A percentile compares a stretch with the other conserved stretches of the same genome.
phyloP scores from a whole-genome alignment of 177 flowering plant genomes.

The Tripterygium wilfordii region DNA sequence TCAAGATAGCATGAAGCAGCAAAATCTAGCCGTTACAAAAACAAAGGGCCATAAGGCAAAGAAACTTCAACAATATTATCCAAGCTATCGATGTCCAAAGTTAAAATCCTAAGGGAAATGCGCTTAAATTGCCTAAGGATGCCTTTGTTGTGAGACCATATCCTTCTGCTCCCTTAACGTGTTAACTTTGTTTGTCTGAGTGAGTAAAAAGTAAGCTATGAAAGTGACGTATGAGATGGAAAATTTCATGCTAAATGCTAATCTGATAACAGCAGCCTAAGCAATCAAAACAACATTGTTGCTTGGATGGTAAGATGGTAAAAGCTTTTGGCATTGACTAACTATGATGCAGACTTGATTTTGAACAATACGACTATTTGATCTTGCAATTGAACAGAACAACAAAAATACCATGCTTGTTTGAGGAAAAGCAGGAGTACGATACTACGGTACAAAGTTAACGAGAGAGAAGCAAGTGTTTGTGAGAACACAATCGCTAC shows the following conservation, averaged over 20 bases:
- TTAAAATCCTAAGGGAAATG: background rate
- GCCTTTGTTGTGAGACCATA: constrained; percentile 22
- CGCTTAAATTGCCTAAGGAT: background rate
- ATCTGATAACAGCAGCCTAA: background rate
- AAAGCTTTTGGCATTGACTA: background rate
- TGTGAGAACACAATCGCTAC: no score
- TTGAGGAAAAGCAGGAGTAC: no score
- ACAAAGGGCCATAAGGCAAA: no score
- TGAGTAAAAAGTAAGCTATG: constrained; percentile 1
- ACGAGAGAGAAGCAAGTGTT: no score
- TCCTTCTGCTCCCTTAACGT: constrained; percentile 19
- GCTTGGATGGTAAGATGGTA: background rate
- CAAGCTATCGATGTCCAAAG: background rate
- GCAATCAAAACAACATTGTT: no score
- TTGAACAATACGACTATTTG: no score
- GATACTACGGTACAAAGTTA: no score
- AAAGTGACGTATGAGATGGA: background rate
- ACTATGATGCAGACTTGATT: no score
- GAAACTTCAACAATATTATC: background rate
- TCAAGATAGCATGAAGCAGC: no score
- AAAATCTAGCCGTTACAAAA: no score
- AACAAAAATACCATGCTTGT: no score
- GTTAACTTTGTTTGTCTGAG: constrained; percentile 19
- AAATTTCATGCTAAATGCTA: background rate
- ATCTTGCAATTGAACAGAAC: no score